Evolutionary conservation across 768 basidiomycete species (phyloP), one percentile per base, ranked within the genome.

Genomic region (Multifurca ochricompacta): DNA sequence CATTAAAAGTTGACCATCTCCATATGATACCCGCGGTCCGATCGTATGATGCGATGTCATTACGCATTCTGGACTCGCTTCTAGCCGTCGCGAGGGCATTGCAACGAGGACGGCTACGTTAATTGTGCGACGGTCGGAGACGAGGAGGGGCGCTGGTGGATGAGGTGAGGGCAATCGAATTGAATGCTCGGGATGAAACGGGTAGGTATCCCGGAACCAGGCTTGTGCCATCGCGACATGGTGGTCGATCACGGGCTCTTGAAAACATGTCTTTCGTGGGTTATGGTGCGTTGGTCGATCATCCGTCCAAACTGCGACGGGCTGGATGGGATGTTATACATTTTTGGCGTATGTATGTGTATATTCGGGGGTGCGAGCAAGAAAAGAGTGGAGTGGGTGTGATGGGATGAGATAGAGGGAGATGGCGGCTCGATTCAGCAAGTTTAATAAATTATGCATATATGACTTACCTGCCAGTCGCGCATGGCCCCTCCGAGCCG

Each of bases 261-360:
- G 32, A 3, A 23, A n/a, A 2, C 35, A 30, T 27, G 32, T 27
- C 18, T 41, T 30, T 19, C 9, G 39, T n/a, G 11, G 30, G 39
- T 16, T 21, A 2, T 25, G 19, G 5, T 14, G 9, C 23, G 18
- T 8, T 10, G 19, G 31, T 3, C 6, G 2, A 41, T 37, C 10
- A 45, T 61, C 23, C 10, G 18, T n/a, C 60, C 60, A 61, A 16
- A 53, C 60, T 5, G 53, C 16, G 3, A 61, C 6, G 8, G 60
- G 60, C 60, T 61, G 42, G 3, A 19, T 13, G 28, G 30, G 3
- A 14, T 6, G 31, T 16, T 3, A 4, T 18, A 13, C n/a, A 16
- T 18, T 1, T 16, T 9, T 1, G 34, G 25, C 5, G 21, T 3
- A 16, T 10, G 36, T 14, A 39, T 14, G 48, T 19, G 43, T 21